These are phyloP conservation scores for Lentinula boryana DNA, from an alignment of 768 basidiomycete species.

Conservation along the genomic window DNA sequence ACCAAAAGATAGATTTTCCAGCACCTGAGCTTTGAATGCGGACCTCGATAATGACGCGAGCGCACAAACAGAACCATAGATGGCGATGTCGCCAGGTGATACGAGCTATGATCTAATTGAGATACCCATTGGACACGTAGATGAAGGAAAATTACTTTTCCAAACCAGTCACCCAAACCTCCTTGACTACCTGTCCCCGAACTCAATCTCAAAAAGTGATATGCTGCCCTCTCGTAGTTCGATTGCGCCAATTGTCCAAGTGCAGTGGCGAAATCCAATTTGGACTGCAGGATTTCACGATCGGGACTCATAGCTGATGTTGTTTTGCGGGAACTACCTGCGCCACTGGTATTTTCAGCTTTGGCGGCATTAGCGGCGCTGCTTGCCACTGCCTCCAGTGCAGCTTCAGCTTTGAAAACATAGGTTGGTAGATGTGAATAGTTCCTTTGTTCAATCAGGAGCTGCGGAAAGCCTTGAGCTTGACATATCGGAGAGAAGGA, in stretches of 20 bases:
- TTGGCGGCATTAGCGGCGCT: conserved; percentile 25
- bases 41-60: conserved; percentile 71
- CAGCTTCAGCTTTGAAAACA: conserved; percentile 92
- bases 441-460: conserved; percentile 81
- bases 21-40: conserved; percentile 58
- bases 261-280: conserved; percentile 77
- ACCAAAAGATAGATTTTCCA: conserved; percentile 67
- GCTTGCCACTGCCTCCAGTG: conserved; percentile 57
- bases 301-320: conserved; percentile 42
- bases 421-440: conserved; percentile 88
- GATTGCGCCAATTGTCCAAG: conserved; percentile 68
- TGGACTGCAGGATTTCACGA: conserved; percentile 64
- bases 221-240: conserved; percentile 78
- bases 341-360: conserved; percentile 14
- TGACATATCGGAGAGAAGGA: background rate
- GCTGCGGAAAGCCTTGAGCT: conserved; percentile 31
- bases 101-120: conserved; percentile 45
- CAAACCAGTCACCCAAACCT: conserved; percentile 69
- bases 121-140: background rate
- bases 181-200: conserved; percentile 38
- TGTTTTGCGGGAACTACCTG: conserved; percentile 13
- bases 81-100: conserved; percentile 76
- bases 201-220: conserved; percentile 63
- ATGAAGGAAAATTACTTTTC: conserved; percentile 39
- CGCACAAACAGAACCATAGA: conserved; percentile 81